Percentiles rank a stretch among this genome's conserved stretches.
Conservation (phyloP, 2,329 filamentous ascomycete species). For the Hymenoscyphus fructigenus region DNA sequence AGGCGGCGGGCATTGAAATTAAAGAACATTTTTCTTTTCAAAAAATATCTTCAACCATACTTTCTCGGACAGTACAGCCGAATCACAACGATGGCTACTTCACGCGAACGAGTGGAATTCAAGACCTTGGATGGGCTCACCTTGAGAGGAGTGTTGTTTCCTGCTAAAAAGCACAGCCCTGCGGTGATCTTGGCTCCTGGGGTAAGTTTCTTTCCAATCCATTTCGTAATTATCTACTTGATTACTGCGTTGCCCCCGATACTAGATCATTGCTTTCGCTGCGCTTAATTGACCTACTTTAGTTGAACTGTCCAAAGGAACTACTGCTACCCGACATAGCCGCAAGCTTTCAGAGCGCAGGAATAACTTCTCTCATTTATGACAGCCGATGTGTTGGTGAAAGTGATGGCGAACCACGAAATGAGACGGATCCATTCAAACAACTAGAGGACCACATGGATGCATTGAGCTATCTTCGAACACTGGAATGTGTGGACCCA, state of each 20-base stretch:
- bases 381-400: constrained; percentile 37
- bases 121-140: constrained; percentile 41
- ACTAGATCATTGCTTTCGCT: background rate
- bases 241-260: too few relatives aligned
- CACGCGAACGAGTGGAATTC: constrained; percentile 39
- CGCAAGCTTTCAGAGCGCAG: constrained; percentile 25
- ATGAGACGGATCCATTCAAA: constrained; percentile 34
- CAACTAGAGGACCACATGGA: constrained; percentile 39
- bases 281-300: background rate
- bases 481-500: constrained; percentile 32
- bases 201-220: constrained; percentile 11
- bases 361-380: constrained; percentile 39
- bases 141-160: constrained; percentile 40
- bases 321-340: constrained; percentile 15
- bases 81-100: background rate
- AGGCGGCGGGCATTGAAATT: too few relatives aligned
- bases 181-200: constrained; percentile 25
- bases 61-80: too few relatives aligned
- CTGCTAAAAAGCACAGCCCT: constrained; percentile 25
- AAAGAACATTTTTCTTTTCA: too few relatives aligned
- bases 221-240: background rate
- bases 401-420: constrained; percentile 35
- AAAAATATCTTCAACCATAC: too few relatives aligned
- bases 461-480: constrained; percentile 39
- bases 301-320: constrained; percentile 21